Evolutionary conservation across 768 basidiomycete species (phyloP).

Genomic region (Albatrellus ellisii): DNA sequence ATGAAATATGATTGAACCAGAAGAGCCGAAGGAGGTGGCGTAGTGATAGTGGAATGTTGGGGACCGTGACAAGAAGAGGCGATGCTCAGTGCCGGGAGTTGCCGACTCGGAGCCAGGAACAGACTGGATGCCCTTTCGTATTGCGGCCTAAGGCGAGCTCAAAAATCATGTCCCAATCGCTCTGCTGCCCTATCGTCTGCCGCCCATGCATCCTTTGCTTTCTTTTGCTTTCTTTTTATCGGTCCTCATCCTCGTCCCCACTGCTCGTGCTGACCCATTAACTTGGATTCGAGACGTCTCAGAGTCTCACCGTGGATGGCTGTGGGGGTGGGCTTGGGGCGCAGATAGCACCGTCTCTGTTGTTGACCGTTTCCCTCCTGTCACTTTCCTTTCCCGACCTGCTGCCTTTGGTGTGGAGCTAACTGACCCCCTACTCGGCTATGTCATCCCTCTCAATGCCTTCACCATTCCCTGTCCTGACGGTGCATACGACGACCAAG

Average conservation of each 20-base stretch:
- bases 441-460: conserved; percentile 24
- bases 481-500: conserved; percentile 3
- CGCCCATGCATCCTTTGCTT: no score
- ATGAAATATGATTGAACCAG: no score
- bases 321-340: conserved; percentile 29
- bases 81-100: no score
- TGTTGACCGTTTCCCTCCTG: conserved; percentile 58
- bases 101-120: no score
- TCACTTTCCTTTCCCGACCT: conserved; percentile 57
- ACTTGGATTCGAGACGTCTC: conserved; percentile 20
- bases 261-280: conserved; percentile 13
- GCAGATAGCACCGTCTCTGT: conserved; percentile 44
- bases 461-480: conserved; percentile 29
- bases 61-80: no score
- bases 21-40: no score
- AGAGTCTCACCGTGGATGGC: conserved; percentile 15
- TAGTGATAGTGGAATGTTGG: no score
- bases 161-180: no score
- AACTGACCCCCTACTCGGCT: conserved; percentile 29
- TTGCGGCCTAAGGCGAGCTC: no score
- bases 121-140: no score
- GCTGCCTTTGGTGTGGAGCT: conserved; percentile 73
- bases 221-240: no score
- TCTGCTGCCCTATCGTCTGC: no score
- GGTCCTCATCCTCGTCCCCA: neutral